Percentiles rank a stretch among this genome's conserved stretches.
Conservation (phyloP, 148 eudicot species). For the Dysphania ambrosioides region DNA sequence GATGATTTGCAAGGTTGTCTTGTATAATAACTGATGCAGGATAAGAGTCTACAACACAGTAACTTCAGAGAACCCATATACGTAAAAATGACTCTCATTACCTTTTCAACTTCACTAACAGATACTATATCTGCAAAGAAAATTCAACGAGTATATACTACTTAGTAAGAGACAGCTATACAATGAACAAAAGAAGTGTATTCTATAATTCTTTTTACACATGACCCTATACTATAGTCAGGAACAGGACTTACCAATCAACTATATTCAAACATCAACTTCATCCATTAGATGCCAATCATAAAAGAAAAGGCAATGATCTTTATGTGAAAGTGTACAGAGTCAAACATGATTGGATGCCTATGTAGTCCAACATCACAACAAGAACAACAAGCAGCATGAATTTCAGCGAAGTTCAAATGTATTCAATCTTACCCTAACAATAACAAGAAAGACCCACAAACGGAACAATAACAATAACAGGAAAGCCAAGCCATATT, state of each 20-base stretch:
- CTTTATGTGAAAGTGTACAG: background rate
- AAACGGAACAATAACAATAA: too few relatives aligned
- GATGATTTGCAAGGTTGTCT: background rate
- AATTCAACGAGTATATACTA: background rate
- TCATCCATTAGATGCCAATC: background rate
- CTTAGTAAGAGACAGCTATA: background rate
- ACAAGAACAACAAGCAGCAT: background rate
- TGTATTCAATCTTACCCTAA: background rate
- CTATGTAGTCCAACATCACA: background rate
- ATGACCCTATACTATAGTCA: background rate
- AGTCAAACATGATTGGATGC: background rate
- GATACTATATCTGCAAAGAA: background rate
- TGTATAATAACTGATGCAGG: background rate
- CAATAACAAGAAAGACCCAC: background rate
- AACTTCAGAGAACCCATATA: background rate
- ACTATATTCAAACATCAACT: background rate
- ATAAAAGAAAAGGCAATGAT: background rate
- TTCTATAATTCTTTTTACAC: background rate
- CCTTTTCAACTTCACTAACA: background rate
- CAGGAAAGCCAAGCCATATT: too few relatives aligned
- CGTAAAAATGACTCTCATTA: background rate
- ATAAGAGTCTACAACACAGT: background rate
- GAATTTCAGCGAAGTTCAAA: background rate
- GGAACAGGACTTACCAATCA: background rate
- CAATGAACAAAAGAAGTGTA: background rate